These are phyloP conservation scores for Rasamsonia emersonii DNA, from an alignment of 2,329 filamentous ascomycete genomes.

Conservation along the genomic window DNA sequence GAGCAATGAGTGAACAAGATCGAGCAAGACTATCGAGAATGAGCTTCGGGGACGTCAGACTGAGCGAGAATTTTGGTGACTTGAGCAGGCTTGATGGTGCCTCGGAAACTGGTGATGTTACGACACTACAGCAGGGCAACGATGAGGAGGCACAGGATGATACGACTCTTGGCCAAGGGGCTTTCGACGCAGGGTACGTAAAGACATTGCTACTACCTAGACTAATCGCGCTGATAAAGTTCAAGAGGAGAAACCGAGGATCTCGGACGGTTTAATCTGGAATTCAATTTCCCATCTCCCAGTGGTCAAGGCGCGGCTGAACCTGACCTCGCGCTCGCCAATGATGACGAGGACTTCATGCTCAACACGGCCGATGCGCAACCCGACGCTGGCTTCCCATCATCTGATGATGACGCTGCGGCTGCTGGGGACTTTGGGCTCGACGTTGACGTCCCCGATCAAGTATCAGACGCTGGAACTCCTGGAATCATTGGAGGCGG, in stretches of 20 bases:
- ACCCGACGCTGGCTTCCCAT: conserved; percentile 15
- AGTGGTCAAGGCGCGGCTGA: conserved; percentile 18
- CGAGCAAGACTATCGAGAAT: conserved; percentile 32
- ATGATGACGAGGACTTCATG: conserved; percentile 29
- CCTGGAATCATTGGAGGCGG: conserved; percentile 27
- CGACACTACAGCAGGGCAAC: conserved; percentile 28
- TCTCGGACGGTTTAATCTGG: conserved; percentile 32
- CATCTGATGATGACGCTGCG: conserved; percentile 16
- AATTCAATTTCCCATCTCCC: conserved; percentile 34
- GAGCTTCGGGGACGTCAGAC: conserved; percentile 32
- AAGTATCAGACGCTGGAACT: conserved; percentile 21
- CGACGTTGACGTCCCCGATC: conserved; percentile 21
- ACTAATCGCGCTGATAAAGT: conserved; percentile 11
- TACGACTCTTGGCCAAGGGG: conserved; percentile 28
- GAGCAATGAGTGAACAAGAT: conserved; percentile 31
- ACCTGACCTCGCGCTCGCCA: conserved; percentile 22
- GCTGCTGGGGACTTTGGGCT: conserved; percentile 23
- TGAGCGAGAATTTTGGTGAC: conserved; percentile 46
- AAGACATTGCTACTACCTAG: not conserved
- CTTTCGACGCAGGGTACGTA: conserved; percentile 31
- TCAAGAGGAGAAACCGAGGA: conserved; percentile 37
- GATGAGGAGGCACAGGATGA: conserved; percentile 26
- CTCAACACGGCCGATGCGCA: conserved; percentile 21
- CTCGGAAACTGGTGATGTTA: conserved; percentile 30
- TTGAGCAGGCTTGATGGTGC: conserved; percentile 38